A percentile compares a stretch with the other conserved stretches of the same genome.
phyloP scores from a whole-genome alignment of 2,329 filamentous ascomycete species.

The Calonectria pteridis region DNA sequence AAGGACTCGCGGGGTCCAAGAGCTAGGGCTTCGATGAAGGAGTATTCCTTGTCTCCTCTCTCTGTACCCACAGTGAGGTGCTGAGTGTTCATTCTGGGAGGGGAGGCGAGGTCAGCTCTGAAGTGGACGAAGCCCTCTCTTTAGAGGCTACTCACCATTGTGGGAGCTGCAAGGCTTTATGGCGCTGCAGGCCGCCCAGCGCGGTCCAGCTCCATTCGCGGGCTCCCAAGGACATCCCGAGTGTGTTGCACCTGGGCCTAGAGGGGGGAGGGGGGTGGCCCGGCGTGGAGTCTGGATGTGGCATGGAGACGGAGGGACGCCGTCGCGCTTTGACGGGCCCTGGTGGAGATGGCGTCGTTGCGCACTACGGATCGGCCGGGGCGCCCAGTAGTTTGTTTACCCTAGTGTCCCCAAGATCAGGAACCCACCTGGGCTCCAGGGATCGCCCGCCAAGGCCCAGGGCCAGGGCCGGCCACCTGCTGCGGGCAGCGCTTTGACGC shows the following conservation, averaged over 20 bases:
- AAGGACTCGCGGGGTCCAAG: conserved; percentile 44
- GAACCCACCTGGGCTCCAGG: conserved; percentile 27
- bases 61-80: conserved; percentile 37
- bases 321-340: conserved; percentile 30
- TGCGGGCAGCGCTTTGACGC: conserved; percentile 37
- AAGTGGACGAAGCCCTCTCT: conserved; percentile 33
- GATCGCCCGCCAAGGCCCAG: conserved; percentile 31
- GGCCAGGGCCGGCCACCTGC: conserved; percentile 19
- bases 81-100: conserved; percentile 39
- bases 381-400: conserved; percentile 29
- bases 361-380: conserved; percentile 41
- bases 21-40: conserved; percentile 48
- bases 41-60: conserved; percentile 45
- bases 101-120: conserved; percentile 19
- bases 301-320: conserved; percentile 1
- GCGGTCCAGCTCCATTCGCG: conserved; percentile 18
- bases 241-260: conserved; percentile 11
- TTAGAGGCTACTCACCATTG: conserved; percentile 29
- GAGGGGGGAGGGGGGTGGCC: background rate
- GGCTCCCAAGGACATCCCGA: conserved; percentile 16
- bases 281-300: background rate
- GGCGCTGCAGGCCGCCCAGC: conserved; percentile 34
- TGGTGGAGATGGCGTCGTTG: conserved; percentile 29
- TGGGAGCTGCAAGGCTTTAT: conserved; percentile 42
- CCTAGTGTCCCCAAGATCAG: conserved; percentile 25